These are phyloP conservation scores for Xerophyta viscosa DNA, from an alignment of 106 monocot genomes.

Conservation along the genomic window DNA sequence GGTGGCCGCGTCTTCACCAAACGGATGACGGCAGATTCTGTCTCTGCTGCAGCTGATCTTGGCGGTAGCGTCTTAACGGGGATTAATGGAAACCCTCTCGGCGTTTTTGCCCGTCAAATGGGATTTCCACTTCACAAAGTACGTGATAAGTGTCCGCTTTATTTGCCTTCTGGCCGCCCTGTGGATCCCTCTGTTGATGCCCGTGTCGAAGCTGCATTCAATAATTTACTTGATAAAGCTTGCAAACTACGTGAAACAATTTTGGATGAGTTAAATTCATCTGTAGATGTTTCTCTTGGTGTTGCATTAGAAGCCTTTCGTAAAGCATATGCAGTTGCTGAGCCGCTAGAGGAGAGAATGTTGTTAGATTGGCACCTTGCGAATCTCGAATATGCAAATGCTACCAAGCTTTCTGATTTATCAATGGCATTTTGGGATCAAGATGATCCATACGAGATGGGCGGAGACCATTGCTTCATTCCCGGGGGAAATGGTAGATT, in stretches of 20 bases:
- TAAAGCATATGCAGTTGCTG: slow-evolving; percentile 46
- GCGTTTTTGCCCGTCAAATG: slow-evolving; percentile 73
- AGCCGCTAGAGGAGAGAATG: slow-evolving; percentile 67
- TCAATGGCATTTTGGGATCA: slow-evolving; percentile 99
- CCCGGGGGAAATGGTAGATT: slow-evolving; percentile 86
- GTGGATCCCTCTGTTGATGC: slow-evolving; percentile 64
- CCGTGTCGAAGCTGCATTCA: slow-evolving; percentile 64
- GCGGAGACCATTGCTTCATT: slow-evolving; percentile 96
- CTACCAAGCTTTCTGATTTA: slow-evolving; percentile 61
- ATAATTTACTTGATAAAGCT: slow-evolving; percentile 86
- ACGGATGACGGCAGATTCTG: slow-evolving; percentile 35
- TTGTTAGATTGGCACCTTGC: slow-evolving; percentile 96
- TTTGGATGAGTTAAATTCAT: slow-evolving; percentile 46
- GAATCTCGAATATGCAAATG: slow-evolving; percentile 97
- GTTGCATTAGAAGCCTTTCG: slow-evolving; percentile 78
- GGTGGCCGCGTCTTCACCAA: slow-evolving; percentile 82
- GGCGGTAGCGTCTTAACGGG: slow-evolving; percentile 96
- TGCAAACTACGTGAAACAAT: slow-evolving; percentile 70
- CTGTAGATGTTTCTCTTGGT: slow-evolving; percentile 74
- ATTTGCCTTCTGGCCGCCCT: slow-evolving; percentile 63
- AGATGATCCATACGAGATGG: slow-evolving; percentile 99
- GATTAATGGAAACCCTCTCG: slow-evolving; percentile 91
- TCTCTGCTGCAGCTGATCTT: slow-evolving; percentile 65
- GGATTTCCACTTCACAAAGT: slow-evolving; percentile 95
- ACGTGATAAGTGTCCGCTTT: slow-evolving; percentile 83